Base-by-base conservation (phyloP, 768 basidiomycete species). In the Amanita polypyramis region DNA sequence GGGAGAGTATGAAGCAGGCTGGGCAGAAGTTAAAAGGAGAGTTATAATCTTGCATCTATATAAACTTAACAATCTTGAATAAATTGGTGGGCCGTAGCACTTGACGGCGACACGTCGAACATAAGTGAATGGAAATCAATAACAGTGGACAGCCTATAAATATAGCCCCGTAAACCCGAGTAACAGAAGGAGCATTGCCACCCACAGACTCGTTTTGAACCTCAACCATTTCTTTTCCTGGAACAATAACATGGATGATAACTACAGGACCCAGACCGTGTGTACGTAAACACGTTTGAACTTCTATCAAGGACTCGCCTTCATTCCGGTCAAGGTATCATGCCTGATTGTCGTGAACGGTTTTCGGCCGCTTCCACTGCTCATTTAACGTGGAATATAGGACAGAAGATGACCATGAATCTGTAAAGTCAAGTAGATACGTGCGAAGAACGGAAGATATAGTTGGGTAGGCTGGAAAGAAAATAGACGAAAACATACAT, bases 301-400 rank as follows among this genome's bases (percentile, higher is more conserved):
- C 8, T 19, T 19, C 15, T 10, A 21, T 35, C 25, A 27, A 19
- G 15, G 21, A 58, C 73, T n/a, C 48, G 85, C 93, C 78, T 87
- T 91, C 67, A 80, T 77, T 2, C 82, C 93, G 1, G 85, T 92
- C 54, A 96, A 60, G 2, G 84, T 27, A 27, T 27, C 85, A 58
- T 87, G 77, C 45, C 94, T 66, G 43, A 95, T 62, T 0, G 78
- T 73, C 2, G 75, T 82, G 54, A 89, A 78, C 19, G 66, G 54
- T 44, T 75, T 82, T 36, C 62, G 63, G 55, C 30, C 56, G 59
- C 32, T 67, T 63, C 29, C 67, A 70, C 53, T 72, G 71, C 11
- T 69, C 63, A 21, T 77, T 70, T 6, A 84, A 56, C 4, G 72
- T 42, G 11, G 48, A 43, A 2, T 52, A 33, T 15, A 62, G 54